phyloP scores from a whole-genome alignment of 805 yeast species.

The Spathaspora passalidarum region DNA sequence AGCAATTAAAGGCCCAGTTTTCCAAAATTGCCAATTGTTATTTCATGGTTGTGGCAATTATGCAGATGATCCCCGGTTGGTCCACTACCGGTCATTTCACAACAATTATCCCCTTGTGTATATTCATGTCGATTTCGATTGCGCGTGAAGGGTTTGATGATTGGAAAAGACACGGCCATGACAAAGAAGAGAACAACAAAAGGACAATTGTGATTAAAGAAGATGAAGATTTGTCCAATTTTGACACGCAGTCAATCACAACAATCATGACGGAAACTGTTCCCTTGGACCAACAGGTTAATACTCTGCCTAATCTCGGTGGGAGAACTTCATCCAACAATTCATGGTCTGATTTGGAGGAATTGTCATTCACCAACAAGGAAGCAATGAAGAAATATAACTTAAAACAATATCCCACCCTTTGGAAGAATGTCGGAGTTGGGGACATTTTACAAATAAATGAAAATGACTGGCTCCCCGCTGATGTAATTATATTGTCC shows the following conservation, averaged over 20 bases:
- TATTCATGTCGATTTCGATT: slow-evolving; percentile 87
- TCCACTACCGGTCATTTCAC: slow-evolving; percentile 95
- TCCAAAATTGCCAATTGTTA: slow-evolving; percentile 90
- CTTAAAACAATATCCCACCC: slow-evolving; percentile 26
- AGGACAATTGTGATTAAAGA: slow-evolving; percentile 28
- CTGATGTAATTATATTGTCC: slow-evolving; percentile 75
- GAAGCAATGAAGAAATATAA: slow-evolving; percentile 26
- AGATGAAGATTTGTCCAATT: slow-evolving; percentile 23
- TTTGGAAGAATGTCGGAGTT: slow-evolving; percentile 81
- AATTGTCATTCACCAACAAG: slow-evolving; percentile 11
- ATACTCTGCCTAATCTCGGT: background rate
- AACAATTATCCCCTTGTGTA: slow-evolving; percentile 82
- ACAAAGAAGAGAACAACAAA: slow-evolving; percentile 73
- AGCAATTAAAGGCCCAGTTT: slow-evolving; percentile 86
- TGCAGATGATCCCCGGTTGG: slow-evolving; percentile 97
- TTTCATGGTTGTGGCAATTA: slow-evolving; percentile 82
- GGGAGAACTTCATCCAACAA: background rate
- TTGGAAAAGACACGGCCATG: slow-evolving; percentile 80
- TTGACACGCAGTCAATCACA: slow-evolving; percentile 35
- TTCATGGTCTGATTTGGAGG: slow-evolving; percentile 2
- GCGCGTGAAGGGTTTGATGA: slow-evolving; percentile 94
- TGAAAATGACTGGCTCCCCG: slow-evolving; percentile 92
- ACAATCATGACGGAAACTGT: slow-evolving; percentile 38
- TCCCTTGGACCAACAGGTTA: slow-evolving; percentile 12
- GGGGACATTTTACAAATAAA: slow-evolving; percentile 76